Conservation (phyloP, 345 rosid genomes). For the Rhizophora mangle region DNA sequence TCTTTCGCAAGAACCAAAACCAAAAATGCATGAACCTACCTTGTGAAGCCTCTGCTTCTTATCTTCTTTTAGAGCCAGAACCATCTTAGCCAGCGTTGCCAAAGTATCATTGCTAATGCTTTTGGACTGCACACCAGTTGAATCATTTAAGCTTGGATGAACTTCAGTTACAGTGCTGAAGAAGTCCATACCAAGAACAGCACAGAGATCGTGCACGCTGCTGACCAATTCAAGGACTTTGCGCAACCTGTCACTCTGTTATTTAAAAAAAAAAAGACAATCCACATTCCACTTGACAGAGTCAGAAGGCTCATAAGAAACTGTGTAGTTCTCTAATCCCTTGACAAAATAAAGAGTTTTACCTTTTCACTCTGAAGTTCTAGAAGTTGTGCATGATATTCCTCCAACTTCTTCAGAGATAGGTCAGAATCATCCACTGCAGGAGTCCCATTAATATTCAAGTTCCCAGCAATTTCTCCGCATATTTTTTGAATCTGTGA, state of each 20-base stretch:
- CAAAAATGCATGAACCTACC: slow-evolving; percentile 35
- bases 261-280: slow-evolving; percentile 21
- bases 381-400: slow-evolving; percentile 69
- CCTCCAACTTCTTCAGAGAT: slow-evolving; percentile 74
- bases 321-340: neutral
- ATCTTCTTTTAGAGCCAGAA: slow-evolving; percentile 71
- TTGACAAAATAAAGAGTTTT: neutral
- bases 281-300: neutral
- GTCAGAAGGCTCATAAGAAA: neutral
- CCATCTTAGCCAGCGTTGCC: slow-evolving; percentile 71
- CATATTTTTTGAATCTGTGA: slow-evolving; percentile 88
- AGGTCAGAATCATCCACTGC: slow-evolving; percentile 79
- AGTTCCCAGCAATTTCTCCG: slow-evolving; percentile 75
- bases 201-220: slow-evolving; percentile 91
- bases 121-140: slow-evolving; percentile 56
- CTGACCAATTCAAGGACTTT: slow-evolving; percentile 89
- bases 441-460: slow-evolving; percentile 48
- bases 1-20: neutral
- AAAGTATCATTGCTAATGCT: slow-evolving; percentile 95
- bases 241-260: slow-evolving; percentile 79
- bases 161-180: slow-evolving; percentile 73
- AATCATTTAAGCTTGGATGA: slow-evolving; percentile 92
- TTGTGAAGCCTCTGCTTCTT: slow-evolving; percentile 83
- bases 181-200: slow-evolving; percentile 89
- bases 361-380: slow-evolving; percentile 97